Evolutionary conservation across 306 rosid genomes (phyloP).

Genomic region (Dicorynia guianensis): DNA sequence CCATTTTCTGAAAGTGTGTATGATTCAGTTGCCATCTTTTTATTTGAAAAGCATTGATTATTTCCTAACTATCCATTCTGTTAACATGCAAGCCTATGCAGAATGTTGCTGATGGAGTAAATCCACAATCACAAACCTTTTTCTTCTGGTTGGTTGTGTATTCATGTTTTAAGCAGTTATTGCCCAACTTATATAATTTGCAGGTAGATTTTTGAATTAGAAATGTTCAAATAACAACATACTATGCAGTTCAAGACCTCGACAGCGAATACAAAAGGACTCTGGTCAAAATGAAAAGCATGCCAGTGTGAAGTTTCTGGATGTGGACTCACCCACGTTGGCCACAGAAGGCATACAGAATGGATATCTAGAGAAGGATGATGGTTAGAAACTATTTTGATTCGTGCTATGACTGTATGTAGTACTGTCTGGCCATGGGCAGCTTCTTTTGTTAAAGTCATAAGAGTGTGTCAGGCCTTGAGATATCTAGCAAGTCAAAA

Average conservation of each 20-base stretch:
- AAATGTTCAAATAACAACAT: constrained; percentile 37
- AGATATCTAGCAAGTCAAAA: constrained; percentile 5
- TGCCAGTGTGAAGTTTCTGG: constrained; percentile 76
- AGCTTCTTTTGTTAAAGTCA: background rate
- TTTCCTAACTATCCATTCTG: constrained; percentile 20
- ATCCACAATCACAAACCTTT: constrained; percentile 78
- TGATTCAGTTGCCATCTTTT: constrained; percentile 26
- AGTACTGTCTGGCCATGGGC: background rate
- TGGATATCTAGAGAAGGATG: constrained; percentile 57
- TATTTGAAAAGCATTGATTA: constrained; percentile 4
- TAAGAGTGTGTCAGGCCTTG: constrained; percentile 3
- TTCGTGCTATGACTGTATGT: constrained; percentile 3
- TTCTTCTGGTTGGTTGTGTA: constrained; percentile 82
- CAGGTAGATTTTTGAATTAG: constrained; percentile 36
- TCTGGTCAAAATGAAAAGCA: constrained; percentile 57
- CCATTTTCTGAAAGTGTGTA: constrained; percentile 10
- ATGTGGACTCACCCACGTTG: constrained; percentile 68
- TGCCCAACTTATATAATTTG: constrained; percentile 36
- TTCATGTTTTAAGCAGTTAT: constrained; percentile 53
- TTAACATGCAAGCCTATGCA: constrained; percentile 49
- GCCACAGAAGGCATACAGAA: constrained; percentile 56
- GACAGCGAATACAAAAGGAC: constrained; percentile 50
- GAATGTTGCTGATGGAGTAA: constrained; percentile 77
- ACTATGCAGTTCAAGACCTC: constrained; percentile 77
- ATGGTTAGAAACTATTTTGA: constrained; percentile 52